Evolutionary conservation across 75 land plant species (phyloP).

Genomic region (Cupressus sempervirens): DNA sequence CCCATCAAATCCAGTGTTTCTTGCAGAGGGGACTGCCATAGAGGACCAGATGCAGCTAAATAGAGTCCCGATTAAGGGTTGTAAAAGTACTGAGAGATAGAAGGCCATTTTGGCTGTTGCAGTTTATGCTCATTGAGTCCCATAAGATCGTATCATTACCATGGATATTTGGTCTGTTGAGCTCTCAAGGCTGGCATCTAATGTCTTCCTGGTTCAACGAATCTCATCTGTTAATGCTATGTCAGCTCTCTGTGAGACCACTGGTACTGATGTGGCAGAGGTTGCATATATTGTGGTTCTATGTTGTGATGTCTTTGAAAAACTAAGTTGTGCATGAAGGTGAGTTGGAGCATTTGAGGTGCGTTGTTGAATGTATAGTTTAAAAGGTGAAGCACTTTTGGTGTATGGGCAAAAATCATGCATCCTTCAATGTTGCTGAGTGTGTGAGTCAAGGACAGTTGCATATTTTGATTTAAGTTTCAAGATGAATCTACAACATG

Average conservation of each 20-base stretch:
- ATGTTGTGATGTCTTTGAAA: too few relatives aligned
- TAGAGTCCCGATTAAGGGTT: conserved; percentile 77
- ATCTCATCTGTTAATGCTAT: conserved; percentile 91
- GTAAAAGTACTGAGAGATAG: conserved; percentile 74
- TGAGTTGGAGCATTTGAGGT: too few relatives aligned
- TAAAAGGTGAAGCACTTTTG: too few relatives aligned
- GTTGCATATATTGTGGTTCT: conserved; percentile 77
- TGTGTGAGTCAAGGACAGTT: too few relatives aligned
- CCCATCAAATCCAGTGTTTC: conserved; percentile 84
- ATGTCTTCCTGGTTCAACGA: conserved; percentile 82
- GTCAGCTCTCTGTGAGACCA: conserved; percentile 90
- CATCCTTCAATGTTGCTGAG: too few relatives aligned
- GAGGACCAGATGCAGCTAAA: conserved; percentile 65
- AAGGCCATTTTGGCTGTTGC: conserved; percentile 58
- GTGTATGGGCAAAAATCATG: too few relatives aligned
- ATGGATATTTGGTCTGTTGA: conserved; percentile 90
- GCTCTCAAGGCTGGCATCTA: conserved; percentile 94
- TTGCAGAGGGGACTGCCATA: conserved; percentile 90
- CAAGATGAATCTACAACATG: too few relatives aligned
- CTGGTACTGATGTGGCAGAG: conserved; percentile 75
- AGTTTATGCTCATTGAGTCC: conserved; percentile 87
- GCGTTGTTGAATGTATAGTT: too few relatives aligned
- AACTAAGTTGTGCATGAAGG: too few relatives aligned
- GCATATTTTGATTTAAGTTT: too few relatives aligned
- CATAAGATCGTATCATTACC: conserved; percentile 66